Base-by-base conservation (phyloP, 2,329 filamentous ascomycete species). In the Ascochyta rabiei region DNA sequence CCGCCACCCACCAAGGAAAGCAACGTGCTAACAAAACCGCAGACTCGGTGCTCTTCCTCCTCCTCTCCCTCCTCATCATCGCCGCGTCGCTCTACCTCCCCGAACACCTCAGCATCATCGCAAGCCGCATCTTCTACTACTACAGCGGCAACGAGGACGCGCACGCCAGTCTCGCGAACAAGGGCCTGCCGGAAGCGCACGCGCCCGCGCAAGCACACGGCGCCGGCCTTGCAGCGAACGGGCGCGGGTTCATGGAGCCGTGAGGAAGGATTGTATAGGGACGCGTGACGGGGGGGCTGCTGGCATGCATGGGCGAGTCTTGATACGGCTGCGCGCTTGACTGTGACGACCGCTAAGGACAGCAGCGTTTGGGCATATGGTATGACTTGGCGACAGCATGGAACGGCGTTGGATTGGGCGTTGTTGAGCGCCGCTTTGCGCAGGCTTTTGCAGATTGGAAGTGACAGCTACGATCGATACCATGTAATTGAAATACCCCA, bases 21-120 rank as follows among this genome's bases (percentile, higher is more conserved):
- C 23, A 6, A 28, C 9, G 4, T 26, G 10, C 48, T 48, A 35
- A 56, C 38, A 5, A 1, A 1, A 1, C 67, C 95, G 89, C 69
- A 97, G 93, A 96, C 80, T 93, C 91, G 23, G 84, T 97, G 69
- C 84, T 97, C 72, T 95, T 99, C 82, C 88, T 96, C 68, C 88
- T 96, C 73, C 83, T 91, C 76, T 88, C 89, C 70, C 88, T 98
- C 78, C 87, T 95, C 69, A 83, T 90, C 68, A 92, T 96, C 72
- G 95, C 92, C 64, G 87, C 88, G 48, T 89, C 90, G 61, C 86
- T 98, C 62, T 99, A 99, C 81, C 90, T 99, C 16, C 95, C 95
- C 10, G 89, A 96, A 70, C 93, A 98, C 79, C 80, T 98, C 69
- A 83, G 86, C 69, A 89, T 91, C 73, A 88, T 99, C 67, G 85